These are phyloP conservation scores for Cladosporium halotolerans DNA, from an alignment of 2,329 filamentous ascomycete species.

Conservation along the genomic window DNA sequence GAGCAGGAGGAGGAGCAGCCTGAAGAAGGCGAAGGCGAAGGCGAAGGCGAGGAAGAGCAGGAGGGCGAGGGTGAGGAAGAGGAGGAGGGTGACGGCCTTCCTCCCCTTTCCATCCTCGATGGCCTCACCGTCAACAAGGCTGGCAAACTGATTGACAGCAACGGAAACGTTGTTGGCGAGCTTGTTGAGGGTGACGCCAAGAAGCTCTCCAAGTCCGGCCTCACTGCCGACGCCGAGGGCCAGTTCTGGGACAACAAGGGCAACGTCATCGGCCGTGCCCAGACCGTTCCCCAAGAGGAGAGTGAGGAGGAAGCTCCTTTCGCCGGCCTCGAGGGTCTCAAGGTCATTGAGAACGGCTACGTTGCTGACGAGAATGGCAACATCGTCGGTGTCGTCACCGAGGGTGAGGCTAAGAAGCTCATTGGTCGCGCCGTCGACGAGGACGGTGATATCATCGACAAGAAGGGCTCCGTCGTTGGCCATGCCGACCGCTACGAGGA, in stretches of 20 bases:
- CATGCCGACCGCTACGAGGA: constrained; percentile 53
- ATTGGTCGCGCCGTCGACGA: constrained; percentile 46
- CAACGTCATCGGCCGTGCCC: constrained; percentile 45
- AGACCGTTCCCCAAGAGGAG: constrained; percentile 43
- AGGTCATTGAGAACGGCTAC: constrained; percentile 44
- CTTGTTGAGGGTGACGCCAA: constrained; percentile 46
- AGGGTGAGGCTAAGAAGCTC: constrained; percentile 47
- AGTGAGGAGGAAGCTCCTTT: constrained; percentile 44
- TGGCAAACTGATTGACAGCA: constrained; percentile 43
- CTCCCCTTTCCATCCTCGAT: constrained; percentile 45
- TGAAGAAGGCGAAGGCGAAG: constrained; percentile 34
- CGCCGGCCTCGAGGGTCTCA: constrained; percentile 45
- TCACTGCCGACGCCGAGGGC: constrained; percentile 40
- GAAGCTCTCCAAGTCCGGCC: constrained; percentile 46
- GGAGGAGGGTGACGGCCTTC: constrained; percentile 33
- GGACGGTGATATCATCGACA: constrained; percentile 48
- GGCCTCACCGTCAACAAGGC: constrained; percentile 46
- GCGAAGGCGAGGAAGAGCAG: constrained; percentile 28
- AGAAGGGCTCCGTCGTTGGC: constrained; percentile 48
- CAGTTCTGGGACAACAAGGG: constrained; percentile 51
- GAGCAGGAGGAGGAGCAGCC: constrained; percentile 21
- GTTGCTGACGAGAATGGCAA: constrained; percentile 48
- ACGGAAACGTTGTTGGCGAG: constrained; percentile 44
- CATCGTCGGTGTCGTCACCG: constrained; percentile 43
- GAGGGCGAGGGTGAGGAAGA: constrained; percentile 26